Conservation (phyloP, 805 yeast genomes). For the Metschnikowia kunwiensis region DNA sequence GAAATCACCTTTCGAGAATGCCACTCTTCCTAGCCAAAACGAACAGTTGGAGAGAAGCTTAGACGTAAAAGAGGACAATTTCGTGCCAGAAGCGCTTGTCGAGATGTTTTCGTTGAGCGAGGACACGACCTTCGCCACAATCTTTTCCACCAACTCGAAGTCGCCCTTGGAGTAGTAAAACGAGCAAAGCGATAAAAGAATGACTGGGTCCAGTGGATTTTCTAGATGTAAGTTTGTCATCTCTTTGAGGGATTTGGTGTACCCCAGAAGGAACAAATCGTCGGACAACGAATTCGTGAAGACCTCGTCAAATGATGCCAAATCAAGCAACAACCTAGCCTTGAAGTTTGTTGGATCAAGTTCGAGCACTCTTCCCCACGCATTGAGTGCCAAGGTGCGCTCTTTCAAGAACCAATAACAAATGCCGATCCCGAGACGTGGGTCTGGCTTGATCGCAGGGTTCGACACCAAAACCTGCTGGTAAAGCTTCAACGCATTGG, state of each 20-base stretch:
- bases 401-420: constrained; percentile 90
- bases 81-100: constrained; percentile 16
- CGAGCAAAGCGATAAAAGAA: constrained; percentile 64
- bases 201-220: constrained; percentile 52
- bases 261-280: constrained; percentile 58
- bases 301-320: constrained; percentile 66
- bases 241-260: constrained; percentile 55
- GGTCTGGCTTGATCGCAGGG: constrained; percentile 83
- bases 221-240: constrained; percentile 36
- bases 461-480: constrained; percentile 77
- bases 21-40: constrained; percentile 85
- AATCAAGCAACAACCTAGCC: constrained; percentile 62
- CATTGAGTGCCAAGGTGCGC: constrained; percentile 64
- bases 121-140: constrained; percentile 49
- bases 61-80: constrained; percentile 28
- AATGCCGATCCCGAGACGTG: constrained; percentile 90
- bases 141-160: constrained; percentile 51
- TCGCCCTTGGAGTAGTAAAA: constrained; percentile 71
- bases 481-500: constrained; percentile 72
- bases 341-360: constrained; percentile 57
- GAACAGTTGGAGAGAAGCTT: constrained; percentile 35
- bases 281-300: constrained; percentile 54
- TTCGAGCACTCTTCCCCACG: constrained; percentile 81
- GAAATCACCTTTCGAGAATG: constrained; percentile 57
- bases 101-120: constrained; percentile 19